Evolutionary conservation across 208 protist genomes (phyloP), one percentile per base, ranked within the genome.

Genomic region (Leishmania arabica): DNA sequence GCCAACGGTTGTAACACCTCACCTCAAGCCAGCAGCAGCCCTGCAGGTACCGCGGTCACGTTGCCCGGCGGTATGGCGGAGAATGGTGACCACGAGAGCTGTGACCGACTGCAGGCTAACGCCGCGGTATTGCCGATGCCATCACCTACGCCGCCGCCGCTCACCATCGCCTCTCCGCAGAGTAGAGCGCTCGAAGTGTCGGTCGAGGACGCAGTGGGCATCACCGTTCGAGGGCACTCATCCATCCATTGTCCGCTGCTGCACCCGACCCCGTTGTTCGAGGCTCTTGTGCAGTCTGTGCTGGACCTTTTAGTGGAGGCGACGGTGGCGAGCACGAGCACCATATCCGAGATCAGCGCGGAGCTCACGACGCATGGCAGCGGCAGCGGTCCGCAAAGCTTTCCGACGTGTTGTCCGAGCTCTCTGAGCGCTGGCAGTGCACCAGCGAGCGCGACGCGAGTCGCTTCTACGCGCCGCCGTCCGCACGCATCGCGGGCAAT

Each of bases 161-260:
- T 47, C 42, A 60, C 78, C 31, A 27, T 53, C 19, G 65, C 78
- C 31, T 42, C 79, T 1, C 19, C 15, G 21, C 15, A 17, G 19
- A 37, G 11, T 24, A 17, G 42, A 11, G 66, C 54, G 74, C 42
- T 76, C 15, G 89, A 93, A 66, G 94, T 97, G 74, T 78, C 85
- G 3, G 88, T 86, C 72, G 79, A 87, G 56, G 88, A 96, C 47
- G 91, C 94, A 3, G 78, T 81, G 34, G 92, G 79, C 62, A 92
- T 96, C 79, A 95, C 91, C 9, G 92, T 91, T 60, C 88, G 94
- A 3, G 88, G 87, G 15, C 40, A 72, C n/a, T 88, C 89, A 13
- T 95, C 92, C 17, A 62, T 97, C 76, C 92, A 94, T 73, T 96
- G 92, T 68, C 56, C 83, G 31, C 79, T 91, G 77, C 51, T 84